Percentiles rank a stretch among this genome's conserved stretches.
Conservation (phyloP, 495 filamentous ascomycete species). For the Bryoglossum gracile region DNA sequence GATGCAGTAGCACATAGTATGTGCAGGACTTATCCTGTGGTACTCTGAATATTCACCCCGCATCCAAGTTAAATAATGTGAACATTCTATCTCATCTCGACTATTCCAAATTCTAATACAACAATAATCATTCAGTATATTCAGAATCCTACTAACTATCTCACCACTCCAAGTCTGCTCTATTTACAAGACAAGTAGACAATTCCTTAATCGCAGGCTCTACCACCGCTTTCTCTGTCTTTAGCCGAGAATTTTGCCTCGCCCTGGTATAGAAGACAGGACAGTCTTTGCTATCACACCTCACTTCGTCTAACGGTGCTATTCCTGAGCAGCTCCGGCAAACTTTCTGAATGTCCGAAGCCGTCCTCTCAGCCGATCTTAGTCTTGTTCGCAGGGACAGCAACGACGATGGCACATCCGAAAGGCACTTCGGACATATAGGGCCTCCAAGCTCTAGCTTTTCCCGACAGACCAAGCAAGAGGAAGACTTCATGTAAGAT, state of each 20-base stretch:
- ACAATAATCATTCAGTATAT: no score
- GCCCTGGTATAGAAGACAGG: constrained; percentile 85
- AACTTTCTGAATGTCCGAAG: constrained; percentile 58
- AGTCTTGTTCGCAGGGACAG: constrained; percentile 54
- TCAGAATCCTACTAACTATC: no score
- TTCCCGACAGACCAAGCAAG: constrained; percentile 69
- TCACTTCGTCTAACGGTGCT: constrained; percentile 64
- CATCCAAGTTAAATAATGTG: no score
- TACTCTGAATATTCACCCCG: no score
- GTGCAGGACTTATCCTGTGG: no score
- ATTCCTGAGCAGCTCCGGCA: constrained; percentile 78
- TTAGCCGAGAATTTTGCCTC: constrained; percentile 56
- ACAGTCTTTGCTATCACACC: constrained; percentile 85
- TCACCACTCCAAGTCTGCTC: constrained; percentile 34
- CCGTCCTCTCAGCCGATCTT: constrained; percentile 54
- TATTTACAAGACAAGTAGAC: constrained; percentile 30
- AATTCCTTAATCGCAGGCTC: constrained; percentile 52
- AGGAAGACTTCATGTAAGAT: constrained; percentile 73
- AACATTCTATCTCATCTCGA: no score
- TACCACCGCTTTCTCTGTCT: constrained; percentile 46
- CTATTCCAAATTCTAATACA: no score
- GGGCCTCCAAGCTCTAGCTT: constrained; percentile 48
- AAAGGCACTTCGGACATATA: constrained; percentile 59
- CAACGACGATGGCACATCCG: constrained; percentile 48
- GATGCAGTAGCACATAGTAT: no score